Base-by-base conservation (phyloP, 345 rosid genomes). In the Luvunga scandens region DNA sequence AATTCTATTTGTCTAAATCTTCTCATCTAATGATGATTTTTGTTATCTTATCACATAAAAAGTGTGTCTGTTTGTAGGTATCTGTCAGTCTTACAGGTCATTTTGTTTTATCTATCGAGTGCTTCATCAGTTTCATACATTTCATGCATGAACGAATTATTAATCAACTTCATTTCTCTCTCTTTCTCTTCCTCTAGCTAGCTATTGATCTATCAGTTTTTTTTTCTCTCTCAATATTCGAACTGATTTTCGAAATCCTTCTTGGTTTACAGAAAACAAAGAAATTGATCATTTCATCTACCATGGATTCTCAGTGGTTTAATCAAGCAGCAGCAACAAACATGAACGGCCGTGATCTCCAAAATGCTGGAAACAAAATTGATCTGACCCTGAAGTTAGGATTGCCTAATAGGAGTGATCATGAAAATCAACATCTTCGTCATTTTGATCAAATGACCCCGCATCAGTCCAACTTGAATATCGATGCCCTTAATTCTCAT, bases 221-320 rank as follows among this genome's bases (percentile, higher is more conserved):
- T 42, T 2, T 36, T 0, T 27, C 16, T 6, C 4, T 18, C 1
- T 27, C 7, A 27, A 24, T 45, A 45, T 45, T 25, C 28, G 50
- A 27, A 10, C 45, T 69, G 1, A 42, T 69, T 39, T 69, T 3
- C 7, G 2, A 53, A 53, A 7, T 53, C 39, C 16, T n/a, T n/a
- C 48, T 16, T 27, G n/a, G 34, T 69, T 16, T 69, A 10, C 24
- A 66, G 28, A 45, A 45, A 69, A 14, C 55, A 42, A 24, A 24
- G 18, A 39, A 31, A 10, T 72, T 56, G 28, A 55, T 56, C 75
- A 27, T 22, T 12, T 53, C 33, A 39, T 39, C 10, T 24, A 56
- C 24, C 66, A 59, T 72, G 76, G 66, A 36, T 36, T 72, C 66
- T 33, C 66, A 34, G 4, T 34, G 76, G 76, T n/a, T 72, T 64